phyloP scores from a whole-genome alignment of 1,284 basidiomycete genomes.

The Cryptococcus maquisensis region DNA sequence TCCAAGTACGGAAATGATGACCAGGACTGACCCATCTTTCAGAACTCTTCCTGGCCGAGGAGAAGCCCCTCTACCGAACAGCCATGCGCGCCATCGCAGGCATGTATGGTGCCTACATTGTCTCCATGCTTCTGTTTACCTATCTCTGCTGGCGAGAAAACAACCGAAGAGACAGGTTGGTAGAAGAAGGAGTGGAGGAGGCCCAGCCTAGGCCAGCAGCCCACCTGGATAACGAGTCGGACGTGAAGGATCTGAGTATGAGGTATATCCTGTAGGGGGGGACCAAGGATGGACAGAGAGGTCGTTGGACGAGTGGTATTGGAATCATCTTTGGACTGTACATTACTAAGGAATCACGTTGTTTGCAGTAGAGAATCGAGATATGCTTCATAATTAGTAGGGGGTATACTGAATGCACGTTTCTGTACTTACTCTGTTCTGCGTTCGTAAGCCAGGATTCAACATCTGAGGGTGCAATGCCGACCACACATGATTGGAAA shows the following conservation, averaged over 20 bases:
- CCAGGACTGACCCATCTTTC: too few species aligned
- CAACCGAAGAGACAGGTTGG: constrained; percentile 8
- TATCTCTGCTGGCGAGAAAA: constrained; percentile 9
- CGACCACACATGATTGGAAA: too few species aligned
- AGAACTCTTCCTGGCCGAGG: neutral
- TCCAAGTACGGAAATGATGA: too few species aligned
- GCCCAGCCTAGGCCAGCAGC: constrained; percentile 6
- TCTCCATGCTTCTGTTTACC: constrained; percentile 6
- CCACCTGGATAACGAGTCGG: constrained; percentile 9
- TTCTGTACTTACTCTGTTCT: too few species aligned
- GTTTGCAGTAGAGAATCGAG: too few species aligned
- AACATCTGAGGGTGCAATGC: neutral
- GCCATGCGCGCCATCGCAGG: constrained; percentile 9
- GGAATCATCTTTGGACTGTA: too few species aligned
- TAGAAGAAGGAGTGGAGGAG: constrained; percentile 6
- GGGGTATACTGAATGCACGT: too few species aligned
- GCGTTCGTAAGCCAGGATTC: too few species aligned
- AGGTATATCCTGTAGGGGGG: too few species aligned
- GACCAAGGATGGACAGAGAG: too few species aligned
- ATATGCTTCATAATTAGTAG: too few species aligned
- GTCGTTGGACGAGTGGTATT: neutral
- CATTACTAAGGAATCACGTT: neutral
- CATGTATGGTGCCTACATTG: constrained; percentile 8
- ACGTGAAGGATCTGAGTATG: constrained; percentile 3
- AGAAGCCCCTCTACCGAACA: constrained; percentile 6